A percentile compares a stretch with the other conserved stretches of the same genome.
Evolutionary conservation across 306 rosid species (phyloP).

Genomic region (Lathyrus aphaca): DNA sequence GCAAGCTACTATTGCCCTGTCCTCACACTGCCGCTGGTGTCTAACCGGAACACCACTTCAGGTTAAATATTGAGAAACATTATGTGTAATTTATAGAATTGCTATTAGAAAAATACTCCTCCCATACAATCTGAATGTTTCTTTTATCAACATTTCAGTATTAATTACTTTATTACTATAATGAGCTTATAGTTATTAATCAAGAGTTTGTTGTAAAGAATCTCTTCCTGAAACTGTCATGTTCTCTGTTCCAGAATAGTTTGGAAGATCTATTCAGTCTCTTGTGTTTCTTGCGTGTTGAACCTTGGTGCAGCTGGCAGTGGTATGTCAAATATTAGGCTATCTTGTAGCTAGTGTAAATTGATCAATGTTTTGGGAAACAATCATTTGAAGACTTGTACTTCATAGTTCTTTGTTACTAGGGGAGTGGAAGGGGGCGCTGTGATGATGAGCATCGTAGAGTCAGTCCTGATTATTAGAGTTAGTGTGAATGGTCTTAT

Average conservation of each 20-base stretch:
- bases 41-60: conserved; percentile 92
- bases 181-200: neutral
- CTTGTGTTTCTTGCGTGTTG: conserved; percentile 77
- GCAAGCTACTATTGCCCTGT: conserved; percentile 63
- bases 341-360: neutral
- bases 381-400: neutral
- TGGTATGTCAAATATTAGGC: conserved; percentile 55
- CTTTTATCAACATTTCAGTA: neutral
- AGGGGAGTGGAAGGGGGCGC: too few species aligned
- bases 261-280: conserved; percentile 89
- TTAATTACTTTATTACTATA: conserved; percentile 19
- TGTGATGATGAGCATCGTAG: too few species aligned
- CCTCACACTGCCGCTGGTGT: conserved; percentile 92
- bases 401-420: neutral
- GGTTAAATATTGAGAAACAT: conserved; percentile 45
- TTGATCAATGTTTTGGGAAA: neutral
- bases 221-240: conserved; percentile 13
- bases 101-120: neutral
- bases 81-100: neutral
- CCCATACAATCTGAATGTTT: neutral
- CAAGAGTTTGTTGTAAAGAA: conserved; percentile 1
- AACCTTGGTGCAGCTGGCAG: conserved; percentile 89
- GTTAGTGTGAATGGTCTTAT: too few species aligned
- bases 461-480: too few species aligned
- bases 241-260: conserved; percentile 65